Percentiles rank a stretch among this genome's conserved stretches.
phyloP scores from a whole-genome alignment of 2,329 filamentous ascomycete species.

The Cladosporium colombiae region DNA sequence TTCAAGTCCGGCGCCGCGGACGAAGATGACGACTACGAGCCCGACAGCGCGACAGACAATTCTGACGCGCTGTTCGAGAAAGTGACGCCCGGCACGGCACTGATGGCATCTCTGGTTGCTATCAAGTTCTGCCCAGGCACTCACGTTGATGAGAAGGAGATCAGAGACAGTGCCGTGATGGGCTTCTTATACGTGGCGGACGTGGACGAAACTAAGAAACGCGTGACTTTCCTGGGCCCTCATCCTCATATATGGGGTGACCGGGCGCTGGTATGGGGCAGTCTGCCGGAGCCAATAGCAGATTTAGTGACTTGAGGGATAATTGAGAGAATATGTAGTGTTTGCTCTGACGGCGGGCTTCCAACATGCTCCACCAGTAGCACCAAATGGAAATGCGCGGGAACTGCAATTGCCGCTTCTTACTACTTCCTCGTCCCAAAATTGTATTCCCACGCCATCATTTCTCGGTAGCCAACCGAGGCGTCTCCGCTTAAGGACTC shows the following conservation, averaged over 20 bases:
- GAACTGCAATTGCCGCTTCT: not conserved
- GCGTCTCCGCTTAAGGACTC: not conserved
- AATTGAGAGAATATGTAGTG: not conserved
- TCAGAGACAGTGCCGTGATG: slow-evolving; percentile 81
- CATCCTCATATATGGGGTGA: slow-evolving; percentile 79
- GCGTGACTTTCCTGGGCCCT: slow-evolving; percentile 79
- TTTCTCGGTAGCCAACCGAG: not conserved
- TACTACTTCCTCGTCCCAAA: not conserved
- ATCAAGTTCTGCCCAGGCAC: slow-evolving; percentile 71
- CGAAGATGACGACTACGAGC: slow-evolving; percentile 53
- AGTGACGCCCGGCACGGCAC: slow-evolving; percentile 63
- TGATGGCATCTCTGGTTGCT: slow-evolving; percentile 81
- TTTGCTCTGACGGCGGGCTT: not conserved
- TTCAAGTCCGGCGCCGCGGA: slow-evolving; percentile 40
- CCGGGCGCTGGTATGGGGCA: slow-evolving; percentile 78
- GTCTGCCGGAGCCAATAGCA: slow-evolving; percentile 82
- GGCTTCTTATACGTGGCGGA: slow-evolving; percentile 93
- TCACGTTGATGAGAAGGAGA: slow-evolving; percentile 65
- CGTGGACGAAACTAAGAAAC: slow-evolving; percentile 80
- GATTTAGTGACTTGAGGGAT: slow-evolving; percentile 63
- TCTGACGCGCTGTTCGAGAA: slow-evolving; percentile 41
- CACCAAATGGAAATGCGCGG: not conserved
- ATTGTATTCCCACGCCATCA: not conserved
- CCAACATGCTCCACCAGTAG: not conserved
- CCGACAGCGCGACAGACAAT: slow-evolving; percentile 1